These are phyloP conservation scores for apple (Malus domestica) DNA, from an alignment of 306 rosid genomes.

Conservation along the genomic window ASM211411v1 NC_041799.1:4506501-4507000, in stretches of 20 bases:
- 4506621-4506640: neutral
- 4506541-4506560: neutral
- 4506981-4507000: neutral
- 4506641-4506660: neutral
- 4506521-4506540: too few species aligned
- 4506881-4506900: neutral
- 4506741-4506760: constrained; percentile 16
- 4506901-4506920: neutral
- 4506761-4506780: constrained; percentile 29
- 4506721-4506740: neutral
- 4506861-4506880: too few species aligned
- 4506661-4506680: neutral
- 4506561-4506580: neutral
- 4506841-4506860: neutral
- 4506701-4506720: neutral
- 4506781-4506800: neutral
- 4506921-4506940: neutral
- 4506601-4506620: neutral
- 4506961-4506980: too few species aligned
- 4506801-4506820: neutral
- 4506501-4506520: too few species aligned
- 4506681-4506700: neutral
- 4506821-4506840: neutral
- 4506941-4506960: neutral
- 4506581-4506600: neutral